Conservation (phyloP, 2,329 filamentous ascomycete genomes). For the Penicillium sp. region DNA sequence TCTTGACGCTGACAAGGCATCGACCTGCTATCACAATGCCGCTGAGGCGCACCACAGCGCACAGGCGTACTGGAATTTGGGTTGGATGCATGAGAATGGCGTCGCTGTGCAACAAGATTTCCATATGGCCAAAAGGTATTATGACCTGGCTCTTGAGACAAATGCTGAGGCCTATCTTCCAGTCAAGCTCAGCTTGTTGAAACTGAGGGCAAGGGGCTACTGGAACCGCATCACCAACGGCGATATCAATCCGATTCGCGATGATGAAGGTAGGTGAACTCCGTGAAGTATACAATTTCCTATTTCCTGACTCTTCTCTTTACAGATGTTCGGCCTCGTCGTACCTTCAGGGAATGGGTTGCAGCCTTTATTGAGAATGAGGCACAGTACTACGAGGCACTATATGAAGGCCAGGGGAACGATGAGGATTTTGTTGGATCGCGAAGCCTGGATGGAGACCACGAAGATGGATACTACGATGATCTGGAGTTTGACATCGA, state of each 20-base stretch:
- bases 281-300: neutral
- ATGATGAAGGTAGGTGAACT: conserved; percentile 74
- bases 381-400: conserved; percentile 67
- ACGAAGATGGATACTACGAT: conserved; percentile 60
- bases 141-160: conserved; percentile 87
- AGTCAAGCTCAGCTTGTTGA: conserved; percentile 84
- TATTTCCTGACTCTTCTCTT: neutral
- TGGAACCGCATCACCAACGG: conserved; percentile 95
- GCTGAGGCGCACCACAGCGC: conserved; percentile 90
- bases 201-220: conserved; percentile 80
- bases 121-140: conserved; percentile 94
- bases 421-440: conserved; percentile 36
- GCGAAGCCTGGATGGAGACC: conserved; percentile 32
- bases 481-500: conserved; percentile 68
- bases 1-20: conserved; percentile 79
- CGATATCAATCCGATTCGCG: conserved; percentile 87
- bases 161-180: conserved; percentile 94
- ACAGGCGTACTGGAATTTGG: conserved; percentile 94
- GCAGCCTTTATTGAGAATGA: conserved; percentile 77
- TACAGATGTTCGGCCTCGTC: conserved; percentile 70
- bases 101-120: conserved; percentile 92
- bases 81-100: conserved; percentile 99
- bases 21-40: conserved; percentile 88
- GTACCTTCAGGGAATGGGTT: conserved; percentile 85
- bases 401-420: conserved; percentile 46